phyloP scores from a whole-genome alignment of 768 basidiomycete species.

The Chiua virens region DNA sequence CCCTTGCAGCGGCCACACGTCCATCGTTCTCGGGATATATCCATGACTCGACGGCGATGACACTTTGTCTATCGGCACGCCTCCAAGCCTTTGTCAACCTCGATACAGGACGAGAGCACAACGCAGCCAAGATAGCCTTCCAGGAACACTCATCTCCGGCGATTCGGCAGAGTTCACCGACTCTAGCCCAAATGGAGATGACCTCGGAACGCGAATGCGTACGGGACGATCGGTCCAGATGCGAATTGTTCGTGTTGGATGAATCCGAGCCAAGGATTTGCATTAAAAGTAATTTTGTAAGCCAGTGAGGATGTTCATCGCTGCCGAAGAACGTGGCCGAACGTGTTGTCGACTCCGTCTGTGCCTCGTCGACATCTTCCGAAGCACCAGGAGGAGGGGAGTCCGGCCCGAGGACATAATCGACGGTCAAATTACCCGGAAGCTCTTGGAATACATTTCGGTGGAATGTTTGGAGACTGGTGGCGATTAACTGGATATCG shows the following conservation, averaged over 20 bases:
- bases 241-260: conserved; percentile 29
- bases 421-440: conserved; percentile 53
- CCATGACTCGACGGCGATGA: conserved; percentile 67
- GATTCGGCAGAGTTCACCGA: conserved; percentile 72
- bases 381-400: conserved; percentile 1
- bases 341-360: conserved; percentile 11
- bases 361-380: conserved; percentile 1
- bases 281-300: conserved; percentile 69
- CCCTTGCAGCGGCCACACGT: conserved; percentile 25
- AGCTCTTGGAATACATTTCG: conserved; percentile 49
- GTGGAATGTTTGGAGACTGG: conserved; percentile 65
- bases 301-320: conserved; percentile 76
- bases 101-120: conserved; percentile 74
- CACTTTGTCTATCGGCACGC: conserved; percentile 60
- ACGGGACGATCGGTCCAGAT: conserved; percentile 45
- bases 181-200: conserved; percentile 67
- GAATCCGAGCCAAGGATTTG: conserved; percentile 69
- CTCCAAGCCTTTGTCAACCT: conserved; percentile 80
- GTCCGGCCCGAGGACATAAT: conserved; percentile 40
- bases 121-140: conserved; percentile 67
- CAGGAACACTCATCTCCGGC: conserved; percentile 80
- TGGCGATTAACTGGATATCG: conserved; percentile 61
- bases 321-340: conserved; percentile 57
- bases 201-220: conserved; percentile 74
- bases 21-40: conserved; percentile 45